phyloP scores from a whole-genome alignment of 2,329 filamentous ascomycete species.

The Penicillium aurantiogriseum region DNA sequence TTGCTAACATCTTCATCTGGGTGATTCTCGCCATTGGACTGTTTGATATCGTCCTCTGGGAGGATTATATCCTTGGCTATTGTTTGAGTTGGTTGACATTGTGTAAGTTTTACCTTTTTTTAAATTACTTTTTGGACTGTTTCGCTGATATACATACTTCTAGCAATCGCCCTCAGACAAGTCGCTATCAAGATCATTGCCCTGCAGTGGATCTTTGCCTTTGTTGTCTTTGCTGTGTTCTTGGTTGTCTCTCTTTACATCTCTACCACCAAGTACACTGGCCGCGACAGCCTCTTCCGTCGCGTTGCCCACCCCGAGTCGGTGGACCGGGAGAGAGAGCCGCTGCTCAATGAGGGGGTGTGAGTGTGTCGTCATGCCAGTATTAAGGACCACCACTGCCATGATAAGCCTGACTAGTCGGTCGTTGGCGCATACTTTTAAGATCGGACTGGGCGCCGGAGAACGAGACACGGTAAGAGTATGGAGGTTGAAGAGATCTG shows the following conservation, averaged over 20 bases:
- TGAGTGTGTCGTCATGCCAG: not conserved
- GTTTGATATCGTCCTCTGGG: conserved; percentile 72
- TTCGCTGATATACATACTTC: not conserved
- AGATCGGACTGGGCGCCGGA: not conserved
- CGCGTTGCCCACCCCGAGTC: conserved; percentile 37
- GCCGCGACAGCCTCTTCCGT: conserved; percentile 38
- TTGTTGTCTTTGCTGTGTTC: conserved; percentile 73
- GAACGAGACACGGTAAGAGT: not conserved
- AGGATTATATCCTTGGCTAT: conserved; percentile 77
- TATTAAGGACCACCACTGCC: not conserved
- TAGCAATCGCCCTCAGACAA: conserved; percentile 72
- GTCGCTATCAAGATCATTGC: conserved; percentile 70
- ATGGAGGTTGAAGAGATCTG: not conserved
- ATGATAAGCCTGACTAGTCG: not conserved
- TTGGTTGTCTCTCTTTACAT: conserved; percentile 63
- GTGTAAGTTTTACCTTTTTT: conserved; percentile 48
- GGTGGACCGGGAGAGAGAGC: conserved; percentile 54
- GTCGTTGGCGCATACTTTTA: not conserved
- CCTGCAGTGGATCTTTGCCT: conserved; percentile 91
- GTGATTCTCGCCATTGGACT: conserved; percentile 71
- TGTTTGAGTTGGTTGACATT: conserved; percentile 70
- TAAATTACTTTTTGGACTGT: not conserved
- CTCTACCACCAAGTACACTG: conserved; percentile 34
- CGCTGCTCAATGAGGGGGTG: conserved; percentile 48
- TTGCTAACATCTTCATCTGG: conserved; percentile 89